Conservation (phyloP, 1,284 basidiomycete genomes). For the Baeospora myosura region DNA sequence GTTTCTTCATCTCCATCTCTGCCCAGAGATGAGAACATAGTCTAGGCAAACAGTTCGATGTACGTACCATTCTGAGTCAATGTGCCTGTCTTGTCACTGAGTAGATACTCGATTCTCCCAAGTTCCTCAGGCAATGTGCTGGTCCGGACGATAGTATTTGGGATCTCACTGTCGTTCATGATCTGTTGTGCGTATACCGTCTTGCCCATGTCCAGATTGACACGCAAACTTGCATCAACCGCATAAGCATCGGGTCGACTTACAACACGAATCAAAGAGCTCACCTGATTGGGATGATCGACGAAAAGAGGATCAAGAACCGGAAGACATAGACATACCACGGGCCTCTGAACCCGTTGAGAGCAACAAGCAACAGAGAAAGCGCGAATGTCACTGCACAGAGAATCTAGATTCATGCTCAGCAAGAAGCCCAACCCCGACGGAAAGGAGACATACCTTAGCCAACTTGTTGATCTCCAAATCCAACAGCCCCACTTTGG, state of each 20-base stretch:
- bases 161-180: slow-evolving; percentile 89
- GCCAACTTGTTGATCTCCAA: slow-evolving; percentile 93
- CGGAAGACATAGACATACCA: slow-evolving; percentile 98
- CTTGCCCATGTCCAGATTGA: slow-evolving; percentile 99
- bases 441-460: slow-evolving; percentile 51
- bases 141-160: slow-evolving; percentile 88
- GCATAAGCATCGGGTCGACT: not conserved
- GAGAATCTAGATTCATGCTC: slow-evolving; percentile 58
- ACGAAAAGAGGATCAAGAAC: slow-evolving; percentile 96
- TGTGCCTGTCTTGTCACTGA: slow-evolving; percentile 98
- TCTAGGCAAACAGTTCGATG: slow-evolving; percentile 1
- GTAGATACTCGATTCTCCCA: slow-evolving; percentile 90
- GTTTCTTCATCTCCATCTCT: slow-evolving; percentile 99
- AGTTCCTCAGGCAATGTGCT: slow-evolving; percentile 96
- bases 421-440: not conserved
- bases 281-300: slow-evolving; percentile 97
- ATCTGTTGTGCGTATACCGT: slow-evolving; percentile 96
- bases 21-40: slow-evolving; percentile 7
- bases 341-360: slow-evolving; percentile 92
- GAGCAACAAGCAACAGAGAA: slow-evolving; percentile 85
- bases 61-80: slow-evolving; percentile 88
- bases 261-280: slow-evolving; percentile 16
- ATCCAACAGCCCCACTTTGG: slow-evolving; percentile 90
- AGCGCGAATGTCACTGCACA: slow-evolving; percentile 91
- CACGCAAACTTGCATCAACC: slow-evolving; percentile 69